These are phyloP conservation scores for Colletotrichum sidae DNA, from an alignment of 2,329 filamentous ascomycete genomes.

Conservation along the genomic window DNA sequence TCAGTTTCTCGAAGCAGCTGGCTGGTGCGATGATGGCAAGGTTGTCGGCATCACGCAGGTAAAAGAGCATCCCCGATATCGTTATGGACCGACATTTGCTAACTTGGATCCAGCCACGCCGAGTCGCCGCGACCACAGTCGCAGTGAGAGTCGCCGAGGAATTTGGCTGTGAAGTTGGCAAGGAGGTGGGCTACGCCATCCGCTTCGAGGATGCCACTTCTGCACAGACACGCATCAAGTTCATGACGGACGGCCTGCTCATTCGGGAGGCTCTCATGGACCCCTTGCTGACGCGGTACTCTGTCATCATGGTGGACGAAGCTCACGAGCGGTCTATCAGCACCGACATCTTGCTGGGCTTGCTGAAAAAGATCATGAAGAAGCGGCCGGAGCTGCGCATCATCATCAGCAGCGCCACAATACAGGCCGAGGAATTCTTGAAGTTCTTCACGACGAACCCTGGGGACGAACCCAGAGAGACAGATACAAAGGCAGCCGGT, in stretches of 20 bases:
- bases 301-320: constrained; percentile 97
- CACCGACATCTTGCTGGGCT: constrained; percentile 88
- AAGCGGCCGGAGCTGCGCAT: constrained; percentile 85
- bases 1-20: constrained; percentile 87
- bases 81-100: background rate
- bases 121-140: constrained; percentile 91
- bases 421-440: constrained; percentile 89
- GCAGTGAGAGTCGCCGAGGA: constrained; percentile 91
- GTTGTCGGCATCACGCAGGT: constrained; percentile 92
- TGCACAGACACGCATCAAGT: constrained; percentile 87
- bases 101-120: constrained; percentile 72
- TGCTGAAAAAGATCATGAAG: constrained; percentile 90
- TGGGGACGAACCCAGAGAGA: constrained; percentile 43
- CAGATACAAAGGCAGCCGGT: constrained; percentile 24
- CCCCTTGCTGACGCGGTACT: constrained; percentile 89
- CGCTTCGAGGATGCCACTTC: constrained; percentile 93
- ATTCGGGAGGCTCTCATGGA: constrained; percentile 94
- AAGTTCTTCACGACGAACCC: constrained; percentile 72
- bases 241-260: constrained; percentile 92
- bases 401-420: constrained; percentile 91
- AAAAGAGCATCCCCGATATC: constrained; percentile 47
- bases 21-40: constrained; percentile 89
- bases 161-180: constrained; percentile 84
- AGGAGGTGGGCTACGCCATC: constrained; percentile 94
- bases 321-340: constrained; percentile 94